phyloP scores from a whole-genome alignment of 2,329 filamentous ascomycete genomes.

The Pyricularia grisea region DNA sequence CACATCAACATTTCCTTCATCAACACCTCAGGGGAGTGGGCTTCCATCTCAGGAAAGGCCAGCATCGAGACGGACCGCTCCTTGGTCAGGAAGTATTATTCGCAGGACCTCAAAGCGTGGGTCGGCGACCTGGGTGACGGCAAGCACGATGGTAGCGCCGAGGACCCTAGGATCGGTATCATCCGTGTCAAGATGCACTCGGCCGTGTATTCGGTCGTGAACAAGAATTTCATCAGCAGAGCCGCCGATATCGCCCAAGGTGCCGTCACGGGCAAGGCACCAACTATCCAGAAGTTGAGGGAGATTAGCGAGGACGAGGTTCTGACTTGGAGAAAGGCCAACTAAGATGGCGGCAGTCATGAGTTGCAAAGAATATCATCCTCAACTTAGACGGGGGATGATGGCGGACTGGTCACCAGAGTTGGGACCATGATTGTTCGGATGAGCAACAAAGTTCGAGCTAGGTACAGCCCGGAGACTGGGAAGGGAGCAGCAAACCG shows the following conservation, averaged over 20 bases:
- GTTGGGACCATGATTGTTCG: neutral
- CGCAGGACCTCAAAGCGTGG: conserved; percentile 68
- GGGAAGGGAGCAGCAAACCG: neutral
- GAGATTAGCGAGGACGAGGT: conserved; percentile 62
- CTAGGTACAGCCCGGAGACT: neutral
- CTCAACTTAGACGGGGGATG: neutral
- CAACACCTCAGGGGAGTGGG: conserved; percentile 71
- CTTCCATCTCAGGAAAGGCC: conserved; percentile 69
- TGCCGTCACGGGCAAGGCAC: conserved; percentile 59
- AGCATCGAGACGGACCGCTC: conserved; percentile 59
- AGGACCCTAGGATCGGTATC: conserved; percentile 73
- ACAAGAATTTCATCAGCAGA: conserved; percentile 53
- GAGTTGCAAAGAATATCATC: conserved; percentile 20
- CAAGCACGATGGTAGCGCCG: conserved; percentile 69
- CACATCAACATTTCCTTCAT: conserved; percentile 78
- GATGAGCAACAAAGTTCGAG: neutral
- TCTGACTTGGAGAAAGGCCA: conserved; percentile 42
- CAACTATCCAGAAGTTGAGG: conserved; percentile 65
- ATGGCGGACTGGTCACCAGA: neutral
- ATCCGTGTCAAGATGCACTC: conserved; percentile 68
- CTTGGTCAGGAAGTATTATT: conserved; percentile 67
- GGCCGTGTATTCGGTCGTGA: conserved; percentile 60
- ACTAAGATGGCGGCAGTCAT: conserved; percentile 14
- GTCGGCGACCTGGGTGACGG: conserved; percentile 78
- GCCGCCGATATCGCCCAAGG: conserved; percentile 68